phyloP scores from a whole-genome alignment of 148 eudicot species.

The Chenopodium suecicum region DNA sequence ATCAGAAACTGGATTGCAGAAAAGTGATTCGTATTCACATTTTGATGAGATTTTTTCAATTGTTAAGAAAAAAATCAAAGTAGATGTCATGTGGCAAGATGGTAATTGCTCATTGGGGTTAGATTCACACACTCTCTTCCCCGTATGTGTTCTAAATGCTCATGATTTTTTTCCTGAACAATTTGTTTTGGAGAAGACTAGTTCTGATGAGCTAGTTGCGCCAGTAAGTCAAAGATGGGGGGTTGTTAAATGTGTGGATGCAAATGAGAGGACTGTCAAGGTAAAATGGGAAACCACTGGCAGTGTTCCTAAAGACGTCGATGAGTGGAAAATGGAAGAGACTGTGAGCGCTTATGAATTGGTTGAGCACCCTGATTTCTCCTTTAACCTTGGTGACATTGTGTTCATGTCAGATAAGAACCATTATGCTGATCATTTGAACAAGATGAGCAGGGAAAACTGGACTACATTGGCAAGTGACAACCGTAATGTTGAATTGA shows the following conservation, averaged over 20 bases:
- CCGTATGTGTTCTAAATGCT: conserved; percentile 62
- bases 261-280: conserved; percentile 72
- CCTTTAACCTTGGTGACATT: conserved; percentile 63
- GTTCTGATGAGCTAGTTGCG: conserved; percentile 45
- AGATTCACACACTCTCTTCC: conserved; percentile 60
- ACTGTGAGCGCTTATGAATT: conserved; percentile 94
- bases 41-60: conserved; percentile 59
- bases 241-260: conserved; percentile 60
- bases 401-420: conserved; percentile 51
- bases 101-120: conserved; percentile 60
- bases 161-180: conserved; percentile 87
- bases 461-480: conserved; percentile 12
- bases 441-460: conserved; percentile 10
- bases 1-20: conserved; percentile 20
- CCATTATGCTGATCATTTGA: conserved; percentile 21
- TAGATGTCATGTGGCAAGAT: conserved; percentile 94
- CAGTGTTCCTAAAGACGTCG: conserved; percentile 14
- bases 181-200: conserved; percentile 67
- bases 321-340: conserved; percentile 46
- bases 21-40: conserved; percentile 21
- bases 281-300: conserved; percentile 54
- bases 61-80: conserved; percentile 60
- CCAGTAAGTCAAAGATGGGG: conserved; percentile 61
- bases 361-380: conserved; percentile 81
- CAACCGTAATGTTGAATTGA: conserved; percentile 17